A percentile compares a stretch with the other conserved stretches of the same genome.
These are phyloP conservation scores for Leccinum boreale DNA, from an alignment of 768 basidiomycete species.

Conservation along the genomic window DNA sequence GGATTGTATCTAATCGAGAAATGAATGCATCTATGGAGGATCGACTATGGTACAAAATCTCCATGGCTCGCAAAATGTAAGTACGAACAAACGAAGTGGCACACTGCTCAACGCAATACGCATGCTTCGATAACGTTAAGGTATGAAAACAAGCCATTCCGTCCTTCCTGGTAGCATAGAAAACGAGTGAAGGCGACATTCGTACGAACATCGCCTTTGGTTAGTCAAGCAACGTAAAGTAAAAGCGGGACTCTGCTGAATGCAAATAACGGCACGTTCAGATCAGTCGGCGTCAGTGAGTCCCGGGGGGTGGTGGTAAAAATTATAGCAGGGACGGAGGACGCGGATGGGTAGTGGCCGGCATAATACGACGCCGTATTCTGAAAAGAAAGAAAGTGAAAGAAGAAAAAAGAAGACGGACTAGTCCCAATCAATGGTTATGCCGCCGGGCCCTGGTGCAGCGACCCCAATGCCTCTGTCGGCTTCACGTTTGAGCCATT, in stretches of 20 bases:
- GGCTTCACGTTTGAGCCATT: slow-evolving; percentile 76
- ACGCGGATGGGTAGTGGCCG: neutral
- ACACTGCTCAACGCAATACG: slow-evolving; percentile 1
- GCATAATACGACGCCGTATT: neutral
- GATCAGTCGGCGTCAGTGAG: neutral
- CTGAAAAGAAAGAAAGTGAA: neutral
- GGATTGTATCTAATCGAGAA: neutral
- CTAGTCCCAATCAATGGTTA: slow-evolving; percentile 79
- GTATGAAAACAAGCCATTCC: slow-evolving; percentile 16
- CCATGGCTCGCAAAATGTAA: slow-evolving; percentile 9
- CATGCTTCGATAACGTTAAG: slow-evolving; percentile 26
- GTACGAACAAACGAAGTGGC: slow-evolving; percentile 16
- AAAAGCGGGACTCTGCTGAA: slow-evolving; percentile 18
- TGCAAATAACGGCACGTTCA: slow-evolving; percentile 4
- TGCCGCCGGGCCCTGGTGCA: slow-evolving; percentile 57
- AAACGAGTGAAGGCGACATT: slow-evolving; percentile 11
- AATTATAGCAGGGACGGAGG: slow-evolving; percentile 25
- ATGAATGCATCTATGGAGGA: neutral
- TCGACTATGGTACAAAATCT: neutral
- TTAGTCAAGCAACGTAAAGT: slow-evolving; percentile 26
- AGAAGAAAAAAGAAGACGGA: neutral
- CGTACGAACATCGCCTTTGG: slow-evolving; percentile 22
- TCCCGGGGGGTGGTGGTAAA: neutral
- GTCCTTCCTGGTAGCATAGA: slow-evolving; percentile 18
- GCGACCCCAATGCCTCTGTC: slow-evolving; percentile 75